Base-by-base conservation (phyloP, 306 rosid genomes). In the Echinosophora koreensis region DNA sequence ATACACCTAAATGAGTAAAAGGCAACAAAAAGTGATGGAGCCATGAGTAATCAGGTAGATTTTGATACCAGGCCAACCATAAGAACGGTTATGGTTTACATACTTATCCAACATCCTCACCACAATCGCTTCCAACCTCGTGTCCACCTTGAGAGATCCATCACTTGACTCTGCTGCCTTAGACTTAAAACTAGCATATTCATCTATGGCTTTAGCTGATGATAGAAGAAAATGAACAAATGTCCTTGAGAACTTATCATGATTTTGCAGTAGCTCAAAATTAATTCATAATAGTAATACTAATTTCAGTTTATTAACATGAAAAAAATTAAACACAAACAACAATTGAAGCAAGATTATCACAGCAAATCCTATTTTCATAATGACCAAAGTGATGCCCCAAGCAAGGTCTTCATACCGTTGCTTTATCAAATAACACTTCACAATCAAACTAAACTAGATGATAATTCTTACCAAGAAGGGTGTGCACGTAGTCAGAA, bases 131-230 rank as follows among this genome's bases (percentile, higher is more conserved):
- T 90, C 96, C 88, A 90, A 80, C 76, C 96, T 83, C 35, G 93
- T 84, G 73, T 90, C 96, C 81, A 54, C 30, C 66, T 77, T 86
- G 38, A 74, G 71, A 41, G 86, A 90, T 74, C 81, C 88, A 66
- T 73, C 87, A 73, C 81, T 87, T 78, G 97, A 86, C 82, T 90
- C 97, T 4, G 91, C 91, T 30, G 91, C 97, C 89, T 95, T 89
- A 13, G 88, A 84, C 87, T 86, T 92, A 5, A 92, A 84, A 86
- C 86, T 90, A 58, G 97, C 97, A 75, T 95, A 95, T 84, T 95
- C 99, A 84, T 95, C 99, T 46, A 95, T 92, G 61, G 97, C 97
- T 81, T 92, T 95, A 77, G 96, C 97, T 92, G 94, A 80, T 67
- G 70, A 83, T 52, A 87, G 71, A 62, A 80, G 70, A 14, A 84